Evolutionary conservation across 768 basidiomycete genomes (phyloP), one percentile per base, ranked within the genome.

Genomic region (Boletus rubescentipes): DNA sequence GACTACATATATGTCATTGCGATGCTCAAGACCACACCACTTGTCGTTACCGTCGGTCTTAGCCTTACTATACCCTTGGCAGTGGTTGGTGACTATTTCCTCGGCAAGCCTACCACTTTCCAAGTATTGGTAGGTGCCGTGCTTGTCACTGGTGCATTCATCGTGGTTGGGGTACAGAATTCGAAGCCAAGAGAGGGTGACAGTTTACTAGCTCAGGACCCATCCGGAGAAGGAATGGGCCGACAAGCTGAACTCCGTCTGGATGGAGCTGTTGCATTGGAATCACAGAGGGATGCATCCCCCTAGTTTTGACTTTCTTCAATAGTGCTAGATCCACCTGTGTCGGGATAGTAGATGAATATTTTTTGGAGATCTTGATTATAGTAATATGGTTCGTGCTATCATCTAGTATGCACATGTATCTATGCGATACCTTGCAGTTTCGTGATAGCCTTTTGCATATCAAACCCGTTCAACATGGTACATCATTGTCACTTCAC

Each of bases 21-120:
- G 3, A 96, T 98, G 93, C 83, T 99, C 58, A 96, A 95, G 75
- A 99, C 96, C 8, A 94, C 94, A 2, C 95, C 95, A 1, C 75
- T 95, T 12, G 91, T 97, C 18, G 95, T 90, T 16, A 98, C 96
- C 1, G 77, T 98, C 50, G 96, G 96, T 26, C 79, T 98, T 9
- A 92, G 89, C 52, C 79, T 98, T 14, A 97, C 97, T 1, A 97
- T 98, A 68, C 96, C 94, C 5, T 76, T 95, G 47, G 93, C 97
- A 7, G 85, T 98, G 45, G 46, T 89, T 9, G 94, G 94, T 14
- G 94, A 97, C 62, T 74, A 84, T 54, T 67, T 87, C 51, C 75
- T 91, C 3, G 77, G 82, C 20, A 81, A 78, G 37, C 76, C 85
- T 30, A 76, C 84, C 20, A 73, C 79, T 20, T 62, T 69, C 9